Evolutionary conservation across 169 alveolate genomes (phyloP).

Genomic region (Plasmodium gaboni): DNA sequence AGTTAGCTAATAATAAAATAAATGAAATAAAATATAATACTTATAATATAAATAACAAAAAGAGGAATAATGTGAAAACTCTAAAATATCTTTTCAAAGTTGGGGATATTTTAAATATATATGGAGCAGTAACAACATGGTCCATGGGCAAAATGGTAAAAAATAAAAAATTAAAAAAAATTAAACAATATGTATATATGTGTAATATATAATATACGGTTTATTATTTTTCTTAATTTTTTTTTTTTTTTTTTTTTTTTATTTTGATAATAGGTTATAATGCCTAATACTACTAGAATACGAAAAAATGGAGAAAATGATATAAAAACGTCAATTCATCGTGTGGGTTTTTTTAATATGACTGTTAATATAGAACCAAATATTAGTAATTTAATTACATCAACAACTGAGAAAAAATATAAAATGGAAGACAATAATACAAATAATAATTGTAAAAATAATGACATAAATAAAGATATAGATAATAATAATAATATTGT

Average conservation of each 20-base stretch:
- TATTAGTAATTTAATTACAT: constrained; percentile 57
- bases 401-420: constrained; percentile 69
- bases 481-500: background rate
- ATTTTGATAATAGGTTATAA: constrained; percentile 30
- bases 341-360: constrained; percentile 65
- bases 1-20: constrained; percentile 56
- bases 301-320: constrained; percentile 11
- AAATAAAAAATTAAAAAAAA: constrained; percentile 7
- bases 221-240: background rate
- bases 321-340: constrained; percentile 30
- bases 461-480: constrained; percentile 1
- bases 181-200: no score
- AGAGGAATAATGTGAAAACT: constrained; percentile 71
- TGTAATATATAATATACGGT: no score
- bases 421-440: constrained; percentile 9
- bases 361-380: constrained; percentile 49
- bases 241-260: background rate
- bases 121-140: constrained; percentile 83
- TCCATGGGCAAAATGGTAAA: constrained; percentile 86
- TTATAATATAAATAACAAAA: constrained; percentile 78
- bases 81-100: constrained; percentile 82
- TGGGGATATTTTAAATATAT: constrained; percentile 82
- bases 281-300: constrained; percentile 48
- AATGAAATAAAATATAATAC: constrained; percentile 53
- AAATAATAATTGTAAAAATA: background rate